phyloP scores from a whole-genome alignment of 768 basidiomycete species.

The Russula sp. region DNA sequence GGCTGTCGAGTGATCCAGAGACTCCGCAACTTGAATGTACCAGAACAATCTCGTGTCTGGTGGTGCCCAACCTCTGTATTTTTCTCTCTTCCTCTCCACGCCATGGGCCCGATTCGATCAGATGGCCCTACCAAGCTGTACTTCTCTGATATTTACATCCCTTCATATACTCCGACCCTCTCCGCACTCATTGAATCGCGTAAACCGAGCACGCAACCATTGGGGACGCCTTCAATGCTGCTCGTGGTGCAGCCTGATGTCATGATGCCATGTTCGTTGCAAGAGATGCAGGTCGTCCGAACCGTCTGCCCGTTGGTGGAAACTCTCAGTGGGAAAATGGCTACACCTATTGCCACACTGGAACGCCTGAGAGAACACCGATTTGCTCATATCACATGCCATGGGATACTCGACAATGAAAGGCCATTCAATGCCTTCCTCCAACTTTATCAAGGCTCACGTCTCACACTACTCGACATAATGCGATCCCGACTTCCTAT shows the following conservation, averaged over 20 bases:
- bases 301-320: neutral
- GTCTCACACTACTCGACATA: constrained; percentile 2
- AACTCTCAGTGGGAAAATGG: neutral
- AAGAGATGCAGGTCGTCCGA: neutral
- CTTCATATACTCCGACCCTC: too few relatives aligned
- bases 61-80: neutral
- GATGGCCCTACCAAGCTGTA: neutral
- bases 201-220: neutral
- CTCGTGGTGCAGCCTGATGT: too few relatives aligned
- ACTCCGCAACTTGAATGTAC: neutral
- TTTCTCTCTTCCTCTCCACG: neutral
- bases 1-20: neutral
- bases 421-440: neutral
- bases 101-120: neutral
- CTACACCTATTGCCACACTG: neutral
- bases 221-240: too few relatives aligned
- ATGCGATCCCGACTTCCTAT: neutral
- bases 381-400: neutral
- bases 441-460: neutral
- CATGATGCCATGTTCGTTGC: neutral
- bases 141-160: neutral
- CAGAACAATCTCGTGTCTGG: neutral
- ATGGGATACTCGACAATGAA: neutral
- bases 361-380: neutral
- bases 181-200: neutral